phyloP scores from a whole-genome alignment of 345 rosid species.

The Ceriops zippeliana region DNA sequence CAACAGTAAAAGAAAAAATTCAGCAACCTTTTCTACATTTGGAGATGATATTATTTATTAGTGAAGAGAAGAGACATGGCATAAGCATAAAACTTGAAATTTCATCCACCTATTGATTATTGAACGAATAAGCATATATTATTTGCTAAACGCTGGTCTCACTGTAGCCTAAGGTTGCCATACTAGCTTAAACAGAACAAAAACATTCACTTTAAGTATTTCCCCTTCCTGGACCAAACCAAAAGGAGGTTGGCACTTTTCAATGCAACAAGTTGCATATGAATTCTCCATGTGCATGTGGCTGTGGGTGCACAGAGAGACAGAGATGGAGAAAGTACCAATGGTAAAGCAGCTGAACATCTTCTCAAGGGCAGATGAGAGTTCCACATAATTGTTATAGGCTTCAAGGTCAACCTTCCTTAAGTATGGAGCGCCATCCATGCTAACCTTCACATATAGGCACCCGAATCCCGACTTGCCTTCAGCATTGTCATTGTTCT shows the following conservation, averaged over 20 bases:
- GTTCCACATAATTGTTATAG: conserved; percentile 25
- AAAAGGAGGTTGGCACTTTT: background rate
- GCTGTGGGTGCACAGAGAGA: background rate
- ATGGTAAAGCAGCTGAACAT: conserved; percentile 53
- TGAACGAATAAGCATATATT: too few species aligned
- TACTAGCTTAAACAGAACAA: too few species aligned
- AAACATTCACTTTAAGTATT: background rate
- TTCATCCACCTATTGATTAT: too few species aligned
- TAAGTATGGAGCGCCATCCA: conserved; percentile 36
- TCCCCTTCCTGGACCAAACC: background rate
- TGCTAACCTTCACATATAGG: conserved; percentile 31
- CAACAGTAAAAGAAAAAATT: background rate
- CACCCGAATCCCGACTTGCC: conserved; percentile 26
- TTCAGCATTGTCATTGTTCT: conserved; percentile 41
- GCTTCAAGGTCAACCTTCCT: conserved; percentile 29
- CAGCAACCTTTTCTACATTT: background rate
- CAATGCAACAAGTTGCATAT: background rate
- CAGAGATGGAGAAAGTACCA: conserved; percentile 24
- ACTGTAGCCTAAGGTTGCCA: too few species aligned
- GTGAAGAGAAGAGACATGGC: too few species aligned
- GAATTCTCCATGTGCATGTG: background rate
- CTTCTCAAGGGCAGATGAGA: conserved; percentile 34
- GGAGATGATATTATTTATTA: too few species aligned
- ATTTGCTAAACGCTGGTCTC: too few species aligned
- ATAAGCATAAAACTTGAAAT: too few species aligned